Evolutionary conservation across 2,329 filamentous ascomycete genomes (phyloP), one percentile per base, ranked within the genome.

Genomic region (Ophiosphaerella korrae): DNA sequence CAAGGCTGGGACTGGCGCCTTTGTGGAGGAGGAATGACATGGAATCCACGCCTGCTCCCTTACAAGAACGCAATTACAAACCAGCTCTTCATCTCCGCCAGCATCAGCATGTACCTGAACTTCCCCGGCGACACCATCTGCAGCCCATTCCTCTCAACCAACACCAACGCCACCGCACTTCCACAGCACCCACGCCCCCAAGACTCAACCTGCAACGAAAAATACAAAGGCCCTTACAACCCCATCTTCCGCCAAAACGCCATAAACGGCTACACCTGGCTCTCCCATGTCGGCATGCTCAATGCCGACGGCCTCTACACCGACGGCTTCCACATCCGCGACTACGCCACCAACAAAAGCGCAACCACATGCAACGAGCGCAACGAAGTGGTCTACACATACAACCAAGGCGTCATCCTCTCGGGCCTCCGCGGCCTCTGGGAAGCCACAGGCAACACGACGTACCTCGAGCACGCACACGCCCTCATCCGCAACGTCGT

Each of bases 31-130:
- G 93, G 93, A 38, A 95, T 97, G 89, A 83, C 86, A 12, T 97
- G 93, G 93, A 95, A 89, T 60, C 90, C 90, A 2, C 83, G 84
- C 32, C 74, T 81, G 34, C 38, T 67, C 18, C 91, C 92, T 0
- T 97, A 97, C 78, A 97, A 97, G 70, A 97, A 97, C 66, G 91
- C 93, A 56, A 95, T 97, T 63, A 97, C 93, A 26, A 97, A 97
- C 67, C 86, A 97, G 70, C 82, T 97, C 1, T 97, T 84, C 75
- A 90, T 97, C 53, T 82, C 92, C 0, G 91, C 90, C 0, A 94
- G 89, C 18, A 83, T 93, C 32, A 84, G 82, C 45, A 97, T 97
- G 93, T 97, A 96, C 68, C 81, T 94, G 5, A 83, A 93, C 67
- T 95, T 92, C 59, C 90, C 92, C 0, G 90, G 91, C 1, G 91